phyloP scores from a whole-genome alignment of 2,329 filamentous ascomycete species.

The Monilinia aucupariae region DNA sequence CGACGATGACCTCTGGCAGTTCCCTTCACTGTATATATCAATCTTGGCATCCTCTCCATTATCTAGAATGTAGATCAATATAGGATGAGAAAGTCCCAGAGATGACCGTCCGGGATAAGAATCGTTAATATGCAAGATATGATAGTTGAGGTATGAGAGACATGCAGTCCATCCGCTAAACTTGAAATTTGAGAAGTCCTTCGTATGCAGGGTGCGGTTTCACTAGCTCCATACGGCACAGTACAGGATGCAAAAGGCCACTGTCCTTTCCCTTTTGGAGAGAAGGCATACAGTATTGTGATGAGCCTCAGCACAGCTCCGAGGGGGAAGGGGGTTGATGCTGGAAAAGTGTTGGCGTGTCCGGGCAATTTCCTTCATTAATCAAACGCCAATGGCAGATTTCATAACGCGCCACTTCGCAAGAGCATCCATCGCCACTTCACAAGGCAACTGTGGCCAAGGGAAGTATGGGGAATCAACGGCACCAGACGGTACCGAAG shows the following conservation, averaged over 20 bases:
- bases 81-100: neutral
- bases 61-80: neutral
- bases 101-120: neutral
- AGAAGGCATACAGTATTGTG: neutral
- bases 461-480: neutral
- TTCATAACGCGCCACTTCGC: no score
- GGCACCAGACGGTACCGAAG: neutral
- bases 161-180: neutral
- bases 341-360: neutral
- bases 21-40: neutral
- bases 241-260: neutral
- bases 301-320: neutral
- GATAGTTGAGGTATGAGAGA: no score
- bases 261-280: neutral
- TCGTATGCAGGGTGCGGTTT: neutral
- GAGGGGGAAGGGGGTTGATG: neutral
- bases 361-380: neutral
- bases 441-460: neutral
- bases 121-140: neutral
- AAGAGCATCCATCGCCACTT: neutral
- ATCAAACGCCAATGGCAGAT: neutral
- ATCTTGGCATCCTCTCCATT: neutral
- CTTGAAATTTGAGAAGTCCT: constrained; percentile 1
- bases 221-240: neutral
- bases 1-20: neutral